These are phyloP conservation scores for Trametes cinnabarina DNA, from an alignment of 768 basidiomycete species.

Conservation along the genomic window DNA sequence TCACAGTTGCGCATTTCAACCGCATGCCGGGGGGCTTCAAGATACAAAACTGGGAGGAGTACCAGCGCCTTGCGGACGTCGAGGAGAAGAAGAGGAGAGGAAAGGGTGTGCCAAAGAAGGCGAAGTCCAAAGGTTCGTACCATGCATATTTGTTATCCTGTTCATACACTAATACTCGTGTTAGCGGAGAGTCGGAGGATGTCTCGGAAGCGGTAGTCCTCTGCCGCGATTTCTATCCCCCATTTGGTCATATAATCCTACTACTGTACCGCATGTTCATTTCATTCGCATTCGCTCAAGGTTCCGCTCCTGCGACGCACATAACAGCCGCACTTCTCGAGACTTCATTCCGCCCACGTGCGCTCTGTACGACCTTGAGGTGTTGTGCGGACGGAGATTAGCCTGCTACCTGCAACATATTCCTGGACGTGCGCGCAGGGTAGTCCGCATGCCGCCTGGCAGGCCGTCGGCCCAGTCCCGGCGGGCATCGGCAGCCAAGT, in stretches of 20 bases:
- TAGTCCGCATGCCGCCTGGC: too few species aligned
- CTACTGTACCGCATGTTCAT: not conserved
- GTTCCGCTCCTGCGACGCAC: too few species aligned
- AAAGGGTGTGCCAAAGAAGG: constrained; percentile 82
- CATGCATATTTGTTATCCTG: not conserved
- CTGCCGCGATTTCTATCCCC: not conserved
- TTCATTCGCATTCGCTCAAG: too few species aligned
- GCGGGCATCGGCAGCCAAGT: too few species aligned
- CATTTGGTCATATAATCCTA: not conserved
- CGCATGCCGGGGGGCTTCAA: constrained; percentile 35
- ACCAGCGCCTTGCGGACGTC: constrained; percentile 66
- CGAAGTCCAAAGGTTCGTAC: constrained; percentile 55
- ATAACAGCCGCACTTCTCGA: too few species aligned
- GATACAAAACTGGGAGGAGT: constrained; percentile 64
- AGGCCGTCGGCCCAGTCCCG: too few species aligned
- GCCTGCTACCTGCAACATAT: too few species aligned
- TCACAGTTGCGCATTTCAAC: constrained; percentile 57
- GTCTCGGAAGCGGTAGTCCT: constrained; percentile 39
- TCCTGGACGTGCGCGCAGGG: too few species aligned
- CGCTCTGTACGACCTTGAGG: too few species aligned
- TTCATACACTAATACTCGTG: not conserved
- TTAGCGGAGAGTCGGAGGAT: constrained; percentile 53
- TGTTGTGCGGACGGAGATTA: too few species aligned
- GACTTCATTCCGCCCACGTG: too few species aligned
- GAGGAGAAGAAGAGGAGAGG: constrained; percentile 69